Conservation (phyloP, 495 filamentous ascomycete species). For the Copromyces sp. region DNA sequence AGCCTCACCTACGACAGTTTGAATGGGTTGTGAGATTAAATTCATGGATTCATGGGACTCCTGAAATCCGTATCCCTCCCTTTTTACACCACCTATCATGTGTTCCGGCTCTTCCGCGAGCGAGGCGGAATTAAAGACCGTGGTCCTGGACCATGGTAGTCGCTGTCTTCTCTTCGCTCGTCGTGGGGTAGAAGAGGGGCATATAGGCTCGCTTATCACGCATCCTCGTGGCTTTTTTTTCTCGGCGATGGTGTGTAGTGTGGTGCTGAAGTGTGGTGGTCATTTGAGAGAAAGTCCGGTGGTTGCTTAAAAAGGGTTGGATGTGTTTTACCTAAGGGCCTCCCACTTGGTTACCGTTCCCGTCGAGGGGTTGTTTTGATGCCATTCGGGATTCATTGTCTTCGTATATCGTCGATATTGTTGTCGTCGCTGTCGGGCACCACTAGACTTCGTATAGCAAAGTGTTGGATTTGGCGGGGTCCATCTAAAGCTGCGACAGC, state of each 20-base stretch:
- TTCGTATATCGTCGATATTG: neutral
- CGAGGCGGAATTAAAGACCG: neutral
- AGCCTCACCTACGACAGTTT: neutral
- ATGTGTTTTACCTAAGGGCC: neutral
- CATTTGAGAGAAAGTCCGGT: neutral
- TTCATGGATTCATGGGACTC: neutral
- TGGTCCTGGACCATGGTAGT: neutral
- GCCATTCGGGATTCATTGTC: neutral
- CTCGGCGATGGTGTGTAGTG: neutral
- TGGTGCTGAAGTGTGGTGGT: neutral
- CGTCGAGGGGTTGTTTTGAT: neutral
- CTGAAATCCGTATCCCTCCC: neutral
- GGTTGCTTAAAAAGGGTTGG: neutral
- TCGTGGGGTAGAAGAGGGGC: neutral
- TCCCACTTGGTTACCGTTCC: neutral
- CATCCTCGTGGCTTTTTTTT: neutral
- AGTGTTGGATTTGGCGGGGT: neutral
- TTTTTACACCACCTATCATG: neutral
- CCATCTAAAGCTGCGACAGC: neutral
- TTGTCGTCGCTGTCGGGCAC: neutral
- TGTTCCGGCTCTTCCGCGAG: neutral
- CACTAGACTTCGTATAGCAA: neutral
- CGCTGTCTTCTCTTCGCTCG: neutral
- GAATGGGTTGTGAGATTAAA: neutral
- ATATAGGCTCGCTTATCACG: neutral